These are phyloP conservation scores for Picea sitchensis DNA, from an alignment of 75 land plant genomes.

Conservation along the genomic window DNA sequence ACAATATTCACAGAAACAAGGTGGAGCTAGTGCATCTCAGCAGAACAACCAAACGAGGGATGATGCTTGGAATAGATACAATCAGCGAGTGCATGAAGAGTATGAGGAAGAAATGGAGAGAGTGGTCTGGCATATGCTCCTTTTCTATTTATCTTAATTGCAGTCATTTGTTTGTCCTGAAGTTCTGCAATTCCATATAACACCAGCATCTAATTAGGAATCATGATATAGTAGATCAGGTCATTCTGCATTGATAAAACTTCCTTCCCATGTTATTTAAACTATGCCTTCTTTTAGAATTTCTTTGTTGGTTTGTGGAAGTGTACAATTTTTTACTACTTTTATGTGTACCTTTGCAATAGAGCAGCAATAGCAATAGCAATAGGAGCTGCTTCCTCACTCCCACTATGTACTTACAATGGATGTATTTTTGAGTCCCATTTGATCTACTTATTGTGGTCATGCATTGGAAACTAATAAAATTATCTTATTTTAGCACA, in stretches of 20 bases:
- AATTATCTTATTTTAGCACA: too few relatives aligned
- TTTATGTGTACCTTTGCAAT: background rate
- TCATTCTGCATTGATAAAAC: background rate
- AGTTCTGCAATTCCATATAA: background rate
- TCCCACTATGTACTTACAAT: too few relatives aligned
- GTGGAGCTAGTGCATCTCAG: background rate
- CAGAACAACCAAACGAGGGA: conserved; percentile 17
- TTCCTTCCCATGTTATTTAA: background rate
- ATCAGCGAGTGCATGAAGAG: conserved; percentile 62
- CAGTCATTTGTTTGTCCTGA: background rate
- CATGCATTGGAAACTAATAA: too few relatives aligned
- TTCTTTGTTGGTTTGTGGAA: background rate
- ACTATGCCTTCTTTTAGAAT: background rate
- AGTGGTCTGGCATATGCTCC: conserved; percentile 40
- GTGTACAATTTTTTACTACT: background rate
- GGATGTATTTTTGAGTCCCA: too few relatives aligned
- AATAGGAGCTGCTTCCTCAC: too few relatives aligned
- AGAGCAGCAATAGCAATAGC: too few relatives aligned
- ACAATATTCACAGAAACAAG: conserved; percentile 7
- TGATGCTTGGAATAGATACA: conserved; percentile 62
- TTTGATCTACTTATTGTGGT: too few relatives aligned
- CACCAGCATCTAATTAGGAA: background rate
- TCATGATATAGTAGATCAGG: too few relatives aligned
- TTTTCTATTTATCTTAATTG: background rate
- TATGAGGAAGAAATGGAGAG: conserved; percentile 75